phyloP scores from a whole-genome alignment of 352 stramenopile genomes.

The Phytopythium montanum region DNA sequence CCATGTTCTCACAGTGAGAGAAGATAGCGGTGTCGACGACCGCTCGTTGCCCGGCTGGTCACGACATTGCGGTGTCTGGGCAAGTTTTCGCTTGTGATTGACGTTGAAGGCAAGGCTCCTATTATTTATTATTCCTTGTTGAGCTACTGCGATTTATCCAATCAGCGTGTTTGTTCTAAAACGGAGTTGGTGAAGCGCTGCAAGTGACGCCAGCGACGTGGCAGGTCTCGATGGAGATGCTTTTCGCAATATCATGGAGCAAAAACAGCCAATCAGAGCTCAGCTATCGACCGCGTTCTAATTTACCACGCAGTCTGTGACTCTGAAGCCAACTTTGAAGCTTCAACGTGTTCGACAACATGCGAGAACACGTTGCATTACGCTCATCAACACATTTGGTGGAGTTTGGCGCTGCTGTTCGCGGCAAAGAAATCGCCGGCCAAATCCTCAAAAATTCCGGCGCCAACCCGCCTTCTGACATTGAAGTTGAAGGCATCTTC shows the following conservation, averaged over 20 bases:
- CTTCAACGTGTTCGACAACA: neutral
- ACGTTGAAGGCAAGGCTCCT: neutral
- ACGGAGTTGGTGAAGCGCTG: neutral
- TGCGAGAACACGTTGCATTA: too few species aligned
- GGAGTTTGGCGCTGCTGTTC: neutral
- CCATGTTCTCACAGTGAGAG: too few species aligned
- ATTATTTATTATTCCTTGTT: neutral
- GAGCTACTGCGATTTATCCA: neutral
- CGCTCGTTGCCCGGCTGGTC: too few species aligned
- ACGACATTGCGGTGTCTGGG: too few species aligned
- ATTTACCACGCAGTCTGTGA: too few species aligned
- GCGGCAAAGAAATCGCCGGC: neutral
- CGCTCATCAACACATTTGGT: too few species aligned
- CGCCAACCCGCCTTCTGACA: neutral
- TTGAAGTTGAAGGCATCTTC: neutral
- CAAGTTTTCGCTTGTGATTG: constrained; percentile 3
- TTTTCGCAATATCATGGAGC: neutral
- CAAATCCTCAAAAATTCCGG: neutral
- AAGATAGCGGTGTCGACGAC: too few species aligned
- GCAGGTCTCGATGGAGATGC: constrained; percentile 1
- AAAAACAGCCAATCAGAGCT: neutral
- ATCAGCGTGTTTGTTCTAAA: neutral
- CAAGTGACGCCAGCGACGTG: neutral
- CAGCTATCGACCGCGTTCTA: too few species aligned
- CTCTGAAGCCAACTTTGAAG: too few species aligned